Base-by-base conservation (phyloP, 768 basidiomycete species). In the Galerina marginata region DNA sequence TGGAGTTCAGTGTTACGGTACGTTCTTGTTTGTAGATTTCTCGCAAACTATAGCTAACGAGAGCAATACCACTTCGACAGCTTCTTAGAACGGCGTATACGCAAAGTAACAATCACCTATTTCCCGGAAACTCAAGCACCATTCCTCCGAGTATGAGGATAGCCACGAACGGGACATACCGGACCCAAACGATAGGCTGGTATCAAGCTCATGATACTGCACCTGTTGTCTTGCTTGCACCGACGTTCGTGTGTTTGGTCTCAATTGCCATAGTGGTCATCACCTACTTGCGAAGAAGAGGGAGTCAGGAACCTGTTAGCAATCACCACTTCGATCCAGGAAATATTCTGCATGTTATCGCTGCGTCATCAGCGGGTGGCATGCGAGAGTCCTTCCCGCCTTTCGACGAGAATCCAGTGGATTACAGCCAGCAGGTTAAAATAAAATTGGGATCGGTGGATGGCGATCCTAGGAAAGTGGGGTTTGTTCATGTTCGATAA, bases 1-100 rank as follows among this genome's bases (percentile, higher is more conserved):
- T 68, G 50, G 69, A 70, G 55, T 63, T 70, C 51, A 66, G 69
- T 45, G 61, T 59, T 12, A 70, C 69, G 14, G 69, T 66, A 46
- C 52, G 65, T 53, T 3, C 2, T 33, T 33, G 7, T 33, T 33
- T 33, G 16, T 36, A 9, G n/a, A 43, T 43, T 37, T 10, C n/a
- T 9, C 39, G 15, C 16, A 16, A 14, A 11, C 7, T 33, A 33
- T 33, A 4, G 5, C 29, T 33, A 33, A 33, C 29, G 29, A 33
- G 7, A 33, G 7, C 2, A 4, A 33, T 33, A 4, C 29, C 7
- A 33, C 29, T 26, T 37, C 46, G 7, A 33, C 25, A 69, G 67
- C 59, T 69, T 38, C 66, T 70, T 15, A 62, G 69, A 10, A 65
- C 67, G 4, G 65, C 59, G 9, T 70, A 65, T 44, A 65, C 69